Evolutionary conservation across 768 basidiomycete genomes (phyloP).

Genomic region (Russula virescens): DNA sequence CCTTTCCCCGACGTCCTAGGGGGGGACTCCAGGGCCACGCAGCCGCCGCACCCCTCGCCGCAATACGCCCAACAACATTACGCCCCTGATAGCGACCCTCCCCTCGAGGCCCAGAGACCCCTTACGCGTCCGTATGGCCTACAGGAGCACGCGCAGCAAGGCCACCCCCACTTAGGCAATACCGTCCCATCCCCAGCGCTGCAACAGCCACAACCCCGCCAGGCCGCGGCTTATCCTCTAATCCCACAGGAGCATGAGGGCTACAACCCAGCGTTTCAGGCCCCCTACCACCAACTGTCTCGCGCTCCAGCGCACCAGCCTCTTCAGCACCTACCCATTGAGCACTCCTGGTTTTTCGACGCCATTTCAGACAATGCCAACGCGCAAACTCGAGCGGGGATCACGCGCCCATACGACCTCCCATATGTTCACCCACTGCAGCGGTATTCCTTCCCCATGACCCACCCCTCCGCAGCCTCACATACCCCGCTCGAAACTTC

Average conservation of each 20-base stretch:
- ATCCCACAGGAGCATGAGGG: constrained; percentile 10
- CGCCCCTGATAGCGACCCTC: neutral
- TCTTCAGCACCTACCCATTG: neutral
- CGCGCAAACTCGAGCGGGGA: neutral
- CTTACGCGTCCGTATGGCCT: neutral
- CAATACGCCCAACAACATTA: constrained; percentile 4
- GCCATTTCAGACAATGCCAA: neutral
- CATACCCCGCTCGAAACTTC: constrained; percentile 1
- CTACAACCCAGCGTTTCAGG: neutral
- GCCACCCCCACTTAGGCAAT: neutral
- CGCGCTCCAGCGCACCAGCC: neutral
- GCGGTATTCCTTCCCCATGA: neutral
- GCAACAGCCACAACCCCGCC: constrained; percentile 11
- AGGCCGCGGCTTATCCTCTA: neutral
- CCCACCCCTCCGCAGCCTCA: neutral
- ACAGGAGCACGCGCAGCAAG: neutral
- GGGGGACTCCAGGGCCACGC: constrained; percentile 1
- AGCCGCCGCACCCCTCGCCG: neutral
- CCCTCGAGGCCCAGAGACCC: constrained; percentile 1
- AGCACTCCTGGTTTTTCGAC: neutral
- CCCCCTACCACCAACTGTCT: neutral
- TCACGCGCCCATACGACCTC: neutral
- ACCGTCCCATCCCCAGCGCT: neutral
- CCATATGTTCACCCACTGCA: neutral
- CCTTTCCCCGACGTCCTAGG: neutral